Conservation (phyloP, 2,329 filamentous ascomycete species). For the Fusarium albosuccineum region DNA sequence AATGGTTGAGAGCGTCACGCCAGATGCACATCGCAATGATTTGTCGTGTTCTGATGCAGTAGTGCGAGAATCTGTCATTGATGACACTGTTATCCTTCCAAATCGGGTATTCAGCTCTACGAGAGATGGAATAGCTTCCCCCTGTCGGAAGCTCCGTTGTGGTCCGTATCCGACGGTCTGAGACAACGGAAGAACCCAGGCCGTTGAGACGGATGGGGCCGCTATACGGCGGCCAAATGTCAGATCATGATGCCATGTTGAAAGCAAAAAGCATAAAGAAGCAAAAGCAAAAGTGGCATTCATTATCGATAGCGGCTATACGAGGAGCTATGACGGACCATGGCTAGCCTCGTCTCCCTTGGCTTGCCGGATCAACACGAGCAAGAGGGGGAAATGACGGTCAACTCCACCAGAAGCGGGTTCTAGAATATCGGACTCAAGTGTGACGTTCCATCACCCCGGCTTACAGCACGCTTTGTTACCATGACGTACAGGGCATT, state of each 20-base stretch:
- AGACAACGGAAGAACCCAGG: not conserved
- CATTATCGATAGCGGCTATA: no score
- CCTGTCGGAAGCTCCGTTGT: not conserved
- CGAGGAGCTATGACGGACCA: not conserved
- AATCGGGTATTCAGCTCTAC: slow-evolving; percentile 7
- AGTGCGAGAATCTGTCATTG: slow-evolving; percentile 6
- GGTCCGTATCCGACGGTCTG: no score
- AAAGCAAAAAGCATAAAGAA: no score
- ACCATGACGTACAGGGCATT: slow-evolving; percentile 14
- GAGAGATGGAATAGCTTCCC: slow-evolving; percentile 6
- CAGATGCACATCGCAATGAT: not conserved
- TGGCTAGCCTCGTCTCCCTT: not conserved
- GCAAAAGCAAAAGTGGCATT: no score
- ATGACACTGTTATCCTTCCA: not conserved
- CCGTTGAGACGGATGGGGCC: not conserved
- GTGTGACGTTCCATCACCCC: slow-evolving; percentile 3
- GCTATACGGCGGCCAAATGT: no score
- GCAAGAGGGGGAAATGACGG: slow-evolving; percentile 27
- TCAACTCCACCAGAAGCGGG: slow-evolving; percentile 1
- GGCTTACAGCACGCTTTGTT: not conserved
- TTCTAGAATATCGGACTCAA: slow-evolving; percentile 17
- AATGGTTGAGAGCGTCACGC: not conserved
- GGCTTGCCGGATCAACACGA: not conserved
- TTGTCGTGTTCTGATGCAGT: slow-evolving; percentile 18
- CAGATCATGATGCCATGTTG: no score